Evolutionary conservation across 805 yeast genomes (phyloP), one percentile per base, ranked within the genome.

Genomic region (Yarrowia sp.): DNA sequence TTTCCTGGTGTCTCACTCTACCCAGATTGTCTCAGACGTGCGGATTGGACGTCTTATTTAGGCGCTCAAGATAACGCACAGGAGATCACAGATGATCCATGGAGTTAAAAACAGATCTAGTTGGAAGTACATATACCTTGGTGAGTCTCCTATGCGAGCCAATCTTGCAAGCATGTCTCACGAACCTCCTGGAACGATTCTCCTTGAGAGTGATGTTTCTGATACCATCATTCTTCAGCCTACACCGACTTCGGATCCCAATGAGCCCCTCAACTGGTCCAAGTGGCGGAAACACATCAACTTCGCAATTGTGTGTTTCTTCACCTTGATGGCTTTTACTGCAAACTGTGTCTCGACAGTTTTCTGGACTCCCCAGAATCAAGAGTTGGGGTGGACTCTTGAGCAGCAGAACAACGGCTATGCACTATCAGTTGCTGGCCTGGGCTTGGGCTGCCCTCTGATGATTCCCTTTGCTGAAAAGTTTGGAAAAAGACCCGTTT

Each of bases 401-500:
- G 32, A 47, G 6, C 51, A 61, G 24, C 55, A 49, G 8, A 59
- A 61, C 44, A 61, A 63, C 32, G 58, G 62, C 21, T 60, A 56
- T 24, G 65, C 65, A 4, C 32, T 64, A 16, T 39, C 44, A n/a
- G 25, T 62, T 9, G 62, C 63, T 5, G 63, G 63, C 10, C 35
- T 60, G 16, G 65, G 63, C 6, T 27, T 60, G 7, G 65, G 64
- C 10, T 62, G 65, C 21, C 38, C 64, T 1, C 36, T 64, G 22
- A 27, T 64, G 22, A 56, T 64, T 18, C 66, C 66, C 6, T 55
- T 64, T 12, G 56, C 65, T 1, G 46, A 58, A 6, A 47, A 51
- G 33, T 63, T 46, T 35, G 66, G 66, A 10, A 41, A 64, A 38
- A 24, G 64, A 55, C 63, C 65, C 9, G 63, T 64, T 12, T 64